Conservation (phyloP, 208 protist species). For the Trypanosoma lewisi region DNA sequence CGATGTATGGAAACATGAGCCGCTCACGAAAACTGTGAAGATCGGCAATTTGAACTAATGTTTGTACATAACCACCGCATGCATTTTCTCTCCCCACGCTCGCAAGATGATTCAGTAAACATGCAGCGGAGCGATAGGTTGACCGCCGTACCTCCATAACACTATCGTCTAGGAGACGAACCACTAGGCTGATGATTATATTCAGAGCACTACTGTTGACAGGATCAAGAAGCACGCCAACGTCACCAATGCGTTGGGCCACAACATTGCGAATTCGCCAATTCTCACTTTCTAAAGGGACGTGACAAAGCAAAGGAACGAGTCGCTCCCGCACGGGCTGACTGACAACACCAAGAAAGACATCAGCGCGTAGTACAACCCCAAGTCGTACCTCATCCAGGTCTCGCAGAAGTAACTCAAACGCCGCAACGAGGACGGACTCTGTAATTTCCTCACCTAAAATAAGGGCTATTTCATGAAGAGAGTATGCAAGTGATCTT, state of each 20-base stretch:
- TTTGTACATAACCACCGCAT: slow-evolving; percentile 50
- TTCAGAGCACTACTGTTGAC: slow-evolving; percentile 40
- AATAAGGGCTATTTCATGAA: slow-evolving; percentile 93
- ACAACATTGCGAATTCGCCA: slow-evolving; percentile 93
- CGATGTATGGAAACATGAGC: slow-evolving; percentile 88
- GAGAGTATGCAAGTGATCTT: slow-evolving; percentile 91
- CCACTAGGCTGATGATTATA: slow-evolving; percentile 62
- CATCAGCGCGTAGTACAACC: slow-evolving; percentile 79
- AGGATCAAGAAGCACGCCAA: slow-evolving; percentile 72
- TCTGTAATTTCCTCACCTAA: slow-evolving; percentile 90
- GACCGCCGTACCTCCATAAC: slow-evolving; percentile 86
- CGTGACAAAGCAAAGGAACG: slow-evolving; percentile 68
- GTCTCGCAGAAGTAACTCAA: slow-evolving; percentile 94
- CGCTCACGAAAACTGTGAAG: slow-evolving; percentile 76
- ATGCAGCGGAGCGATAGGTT: slow-evolving; percentile 75
- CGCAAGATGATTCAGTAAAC: slow-evolving; percentile 71
- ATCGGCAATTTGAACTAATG: slow-evolving; percentile 72
- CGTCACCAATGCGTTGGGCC: slow-evolving; percentile 79
- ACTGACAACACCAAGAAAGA: slow-evolving; percentile 76
- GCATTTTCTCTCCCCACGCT: slow-evolving; percentile 32
- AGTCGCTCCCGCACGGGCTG: slow-evolving; percentile 59
- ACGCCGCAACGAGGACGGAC: slow-evolving; percentile 76
- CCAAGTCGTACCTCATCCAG: slow-evolving; percentile 96
- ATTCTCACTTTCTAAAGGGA: slow-evolving; percentile 91
- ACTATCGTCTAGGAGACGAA: slow-evolving; percentile 86